Conservation (phyloP, 2,329 filamentous ascomycete species). For the Chaetomiaceae sp. region DNA sequence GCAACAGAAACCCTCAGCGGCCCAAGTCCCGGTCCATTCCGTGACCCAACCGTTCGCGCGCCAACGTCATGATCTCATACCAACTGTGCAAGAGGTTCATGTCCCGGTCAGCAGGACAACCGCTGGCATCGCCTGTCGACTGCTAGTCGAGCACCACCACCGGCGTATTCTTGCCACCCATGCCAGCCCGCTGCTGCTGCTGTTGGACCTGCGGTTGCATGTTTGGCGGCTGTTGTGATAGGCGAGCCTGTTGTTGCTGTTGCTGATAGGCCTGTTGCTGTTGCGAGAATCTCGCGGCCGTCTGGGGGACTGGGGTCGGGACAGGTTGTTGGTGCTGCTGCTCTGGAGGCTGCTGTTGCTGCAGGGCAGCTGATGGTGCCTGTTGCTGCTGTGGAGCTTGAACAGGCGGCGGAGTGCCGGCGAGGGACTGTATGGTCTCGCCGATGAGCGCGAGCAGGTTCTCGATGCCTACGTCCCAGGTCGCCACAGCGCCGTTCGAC, state of each 20-base stretch:
- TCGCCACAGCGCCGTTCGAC: conserved; percentile 43
- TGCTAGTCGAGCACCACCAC: conserved; percentile 6
- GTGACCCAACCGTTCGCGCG: too few species aligned
- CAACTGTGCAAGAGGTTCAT: too few species aligned
- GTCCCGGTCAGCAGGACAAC: too few species aligned
- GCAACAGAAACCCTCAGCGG: too few species aligned
- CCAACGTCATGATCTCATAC: too few species aligned
- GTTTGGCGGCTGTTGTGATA: too few species aligned
- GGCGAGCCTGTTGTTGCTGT: not conserved
- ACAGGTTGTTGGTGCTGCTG: conserved; percentile 3
- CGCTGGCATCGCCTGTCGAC: too few species aligned
- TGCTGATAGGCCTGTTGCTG: not conserved
- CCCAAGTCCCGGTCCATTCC: too few species aligned
- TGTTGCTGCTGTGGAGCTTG: conserved; percentile 19
- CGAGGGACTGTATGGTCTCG: conserved; percentile 39
- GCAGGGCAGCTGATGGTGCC: conserved; percentile 2
- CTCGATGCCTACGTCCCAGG: conserved; percentile 40
- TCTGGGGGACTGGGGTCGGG: not conserved
- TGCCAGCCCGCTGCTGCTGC: not conserved
- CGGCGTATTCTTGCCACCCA: conserved; percentile 1
- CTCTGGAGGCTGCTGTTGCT: conserved; percentile 7
- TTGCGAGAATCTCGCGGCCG: not conserved
- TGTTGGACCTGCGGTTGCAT: not conserved
- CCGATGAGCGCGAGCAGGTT: conserved; percentile 45
- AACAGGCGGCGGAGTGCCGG: conserved; percentile 14